These are phyloP conservation scores for Chloranthus sessilifolius DNA, from an alignment of 164 flowering plant species.

Conservation along the genomic window DNA sequence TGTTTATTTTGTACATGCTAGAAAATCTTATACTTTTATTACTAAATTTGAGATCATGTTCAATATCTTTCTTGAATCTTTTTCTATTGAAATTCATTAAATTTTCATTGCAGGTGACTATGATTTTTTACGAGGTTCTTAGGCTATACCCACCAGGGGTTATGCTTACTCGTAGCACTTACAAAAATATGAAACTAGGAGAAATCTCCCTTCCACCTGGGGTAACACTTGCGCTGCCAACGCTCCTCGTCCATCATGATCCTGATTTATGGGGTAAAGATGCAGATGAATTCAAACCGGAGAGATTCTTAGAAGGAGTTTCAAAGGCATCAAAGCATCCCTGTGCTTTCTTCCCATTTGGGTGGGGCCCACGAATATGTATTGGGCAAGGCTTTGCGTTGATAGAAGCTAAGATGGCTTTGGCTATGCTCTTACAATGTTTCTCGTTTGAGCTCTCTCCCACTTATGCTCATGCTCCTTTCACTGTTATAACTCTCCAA, in stretches of 20 bases:
- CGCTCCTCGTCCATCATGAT: constrained; percentile 2
- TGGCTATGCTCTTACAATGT: constrained; percentile 4
- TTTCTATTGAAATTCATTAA: too few relatives aligned
- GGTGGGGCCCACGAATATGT: constrained; percentile 7
- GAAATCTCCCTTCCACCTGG: background rate
- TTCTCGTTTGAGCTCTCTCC: constrained; percentile 5
- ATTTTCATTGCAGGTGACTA: too few relatives aligned
- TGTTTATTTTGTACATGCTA: too few relatives aligned
- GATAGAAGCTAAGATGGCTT: constrained; percentile 4
- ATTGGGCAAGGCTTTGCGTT: constrained; percentile 6
- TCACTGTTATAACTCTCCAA: constrained; percentile 1
- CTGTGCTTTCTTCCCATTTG: constrained; percentile 3
- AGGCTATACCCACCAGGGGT: too few relatives aligned
- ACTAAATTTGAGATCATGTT: too few relatives aligned
- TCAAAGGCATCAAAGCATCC: constrained; percentile 2
- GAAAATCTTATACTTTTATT: too few relatives aligned
- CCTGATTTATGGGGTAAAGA: background rate
- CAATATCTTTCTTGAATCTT: too few relatives aligned
- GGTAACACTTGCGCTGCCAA: background rate
- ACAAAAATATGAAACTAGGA: background rate
- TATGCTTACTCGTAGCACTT: background rate
- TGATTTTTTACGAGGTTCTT: too few relatives aligned
- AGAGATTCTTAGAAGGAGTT: constrained; percentile 5
- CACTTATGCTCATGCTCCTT: constrained; percentile 9
- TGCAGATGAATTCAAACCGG: constrained; percentile 8